phyloP scores from a whole-genome alignment of 2,329 filamentous ascomycete genomes.

The Mycosphaerella sp. region DNA sequence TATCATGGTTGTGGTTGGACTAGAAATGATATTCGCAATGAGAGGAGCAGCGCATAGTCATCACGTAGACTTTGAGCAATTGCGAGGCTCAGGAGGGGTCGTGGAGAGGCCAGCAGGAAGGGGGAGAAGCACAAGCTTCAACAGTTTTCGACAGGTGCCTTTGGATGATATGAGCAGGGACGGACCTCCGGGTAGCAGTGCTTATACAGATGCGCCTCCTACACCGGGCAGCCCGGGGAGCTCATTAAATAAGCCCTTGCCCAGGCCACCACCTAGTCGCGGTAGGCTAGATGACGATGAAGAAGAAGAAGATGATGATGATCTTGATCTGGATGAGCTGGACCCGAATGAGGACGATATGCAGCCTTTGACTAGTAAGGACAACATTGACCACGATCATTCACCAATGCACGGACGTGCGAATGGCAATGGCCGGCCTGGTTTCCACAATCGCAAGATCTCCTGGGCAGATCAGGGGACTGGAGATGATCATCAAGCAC shows the following conservation, averaged over 20 bases:
- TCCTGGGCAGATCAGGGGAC: constrained; percentile 19
- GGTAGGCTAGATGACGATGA: constrained; percentile 2
- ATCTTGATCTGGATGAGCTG: constrained; percentile 34
- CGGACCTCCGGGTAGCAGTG: constrained; percentile 17
- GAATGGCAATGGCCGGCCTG: constrained; percentile 12
- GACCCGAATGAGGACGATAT: constrained; percentile 25
- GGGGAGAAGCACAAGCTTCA: constrained; percentile 25
- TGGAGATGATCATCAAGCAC: constrained; percentile 1
- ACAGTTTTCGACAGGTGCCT: constrained; percentile 26
- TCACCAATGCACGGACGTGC: constrained; percentile 14
- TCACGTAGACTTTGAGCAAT: constrained; percentile 35
- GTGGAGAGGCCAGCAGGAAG: constrained; percentile 12
- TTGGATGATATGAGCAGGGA: constrained; percentile 19
- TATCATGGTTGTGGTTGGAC: constrained; percentile 72
- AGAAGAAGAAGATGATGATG: constrained; percentile 27
- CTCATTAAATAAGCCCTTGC: constrained; percentile 31
- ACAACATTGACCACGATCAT: constrained; percentile 14
- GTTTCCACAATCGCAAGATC: constrained; percentile 15
- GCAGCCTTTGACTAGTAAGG: constrained; percentile 23
- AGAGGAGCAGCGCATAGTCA: constrained; percentile 57
- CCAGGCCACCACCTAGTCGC: constrained; percentile 24
- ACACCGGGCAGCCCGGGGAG: constrained; percentile 10
- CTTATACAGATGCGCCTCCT: constrained; percentile 17
- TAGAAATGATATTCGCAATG: constrained; percentile 85
- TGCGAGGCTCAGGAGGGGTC: constrained; percentile 23